Evolutionary conservation across 1,284 basidiomycete genomes (phyloP).

Genomic region (Fomitiporia mediterranea): DNA sequence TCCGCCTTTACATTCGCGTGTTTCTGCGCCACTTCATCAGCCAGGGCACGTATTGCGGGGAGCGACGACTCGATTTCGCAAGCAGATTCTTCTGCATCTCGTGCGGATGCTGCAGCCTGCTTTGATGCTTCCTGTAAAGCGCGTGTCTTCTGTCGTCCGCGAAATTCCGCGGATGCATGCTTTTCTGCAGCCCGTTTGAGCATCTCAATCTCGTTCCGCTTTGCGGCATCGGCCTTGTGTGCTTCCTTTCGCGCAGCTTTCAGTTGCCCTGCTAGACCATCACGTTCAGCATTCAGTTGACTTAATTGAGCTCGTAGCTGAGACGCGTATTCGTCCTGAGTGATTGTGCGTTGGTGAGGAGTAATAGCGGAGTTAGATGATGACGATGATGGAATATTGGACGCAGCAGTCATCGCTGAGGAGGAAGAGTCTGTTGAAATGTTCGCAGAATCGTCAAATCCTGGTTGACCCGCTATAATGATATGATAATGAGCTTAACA

Average conservation of each 20-base stretch:
- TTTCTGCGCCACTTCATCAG: conserved; percentile 43
- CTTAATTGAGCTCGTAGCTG: conserved; percentile 59
- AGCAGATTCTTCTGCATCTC: conserved; percentile 49
- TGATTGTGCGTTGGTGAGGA: conserved; percentile 27
- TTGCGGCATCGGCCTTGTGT: conserved; percentile 66
- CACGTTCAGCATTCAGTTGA: conserved; percentile 52
- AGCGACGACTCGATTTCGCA: conserved; percentile 48
- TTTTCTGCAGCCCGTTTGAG: conserved; percentile 72
- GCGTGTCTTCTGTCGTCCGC: conserved; percentile 68
- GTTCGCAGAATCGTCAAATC: conserved; percentile 3
- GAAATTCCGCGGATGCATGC: conserved; percentile 54
- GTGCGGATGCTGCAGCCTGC: conserved; percentile 54
- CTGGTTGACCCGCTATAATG: conserved; percentile 2
- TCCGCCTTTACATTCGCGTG: conserved; percentile 37
- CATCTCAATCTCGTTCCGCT: conserved; percentile 70
- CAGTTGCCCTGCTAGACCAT: conserved; percentile 53
- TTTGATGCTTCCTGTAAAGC: conserved; percentile 75
- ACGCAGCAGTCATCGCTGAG: conserved; percentile 9
- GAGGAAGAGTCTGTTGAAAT: conserved; percentile 11
- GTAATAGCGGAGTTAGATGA: conserved; percentile 30
- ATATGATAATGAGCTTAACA: background rate
- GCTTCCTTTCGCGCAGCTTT: conserved; percentile 67
- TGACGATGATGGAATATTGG: conserved; percentile 8
- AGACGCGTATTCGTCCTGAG: conserved; percentile 54
- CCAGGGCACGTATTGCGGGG: conserved; percentile 41